These are phyloP conservation scores for Pouteria glomerata DNA, from an alignment of 148 eudicot species.

Conservation along the genomic window DNA sequence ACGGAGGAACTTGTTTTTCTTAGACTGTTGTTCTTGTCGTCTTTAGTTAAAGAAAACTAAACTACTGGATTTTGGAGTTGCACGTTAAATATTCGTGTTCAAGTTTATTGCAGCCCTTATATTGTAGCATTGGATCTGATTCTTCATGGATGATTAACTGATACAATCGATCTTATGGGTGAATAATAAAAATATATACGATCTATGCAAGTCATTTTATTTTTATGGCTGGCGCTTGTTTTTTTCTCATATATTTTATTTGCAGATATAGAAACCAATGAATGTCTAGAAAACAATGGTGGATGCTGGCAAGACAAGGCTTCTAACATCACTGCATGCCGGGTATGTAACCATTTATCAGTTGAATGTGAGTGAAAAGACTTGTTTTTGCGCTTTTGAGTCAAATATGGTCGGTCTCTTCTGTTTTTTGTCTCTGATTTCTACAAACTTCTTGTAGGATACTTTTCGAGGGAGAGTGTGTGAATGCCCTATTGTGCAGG, in stretches of 20 bases:
- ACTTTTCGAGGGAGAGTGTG: constrained; percentile 91
- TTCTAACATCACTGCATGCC: constrained; percentile 84
- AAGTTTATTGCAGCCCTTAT: neutral
- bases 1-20: neutral
- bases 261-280: constrained; percentile 85
- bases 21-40: neutral
- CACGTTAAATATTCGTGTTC: neutral
- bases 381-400: neutral
- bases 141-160: neutral
- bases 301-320: constrained; percentile 90
- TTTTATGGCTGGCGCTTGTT: neutral
- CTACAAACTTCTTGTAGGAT: constrained; percentile 38
- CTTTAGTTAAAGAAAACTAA: neutral
- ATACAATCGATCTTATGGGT: no score
- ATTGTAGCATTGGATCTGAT: neutral
- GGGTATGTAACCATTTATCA: constrained; percentile 38
- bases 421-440: neutral
- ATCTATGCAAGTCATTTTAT: neutral
- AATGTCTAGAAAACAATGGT: constrained; percentile 81
- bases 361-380: neutral
- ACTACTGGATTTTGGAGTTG: neutral
- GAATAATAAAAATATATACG: neutral
- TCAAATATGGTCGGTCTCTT: constrained; percentile 1
- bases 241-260: neutral
- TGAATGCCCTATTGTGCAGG: constrained; percentile 78